Percentiles rank a stretch among this genome's conserved stretches.
phyloP scores from a whole-genome alignment of 2,329 filamentous ascomycete species.

The Xylaria sp. region DNA sequence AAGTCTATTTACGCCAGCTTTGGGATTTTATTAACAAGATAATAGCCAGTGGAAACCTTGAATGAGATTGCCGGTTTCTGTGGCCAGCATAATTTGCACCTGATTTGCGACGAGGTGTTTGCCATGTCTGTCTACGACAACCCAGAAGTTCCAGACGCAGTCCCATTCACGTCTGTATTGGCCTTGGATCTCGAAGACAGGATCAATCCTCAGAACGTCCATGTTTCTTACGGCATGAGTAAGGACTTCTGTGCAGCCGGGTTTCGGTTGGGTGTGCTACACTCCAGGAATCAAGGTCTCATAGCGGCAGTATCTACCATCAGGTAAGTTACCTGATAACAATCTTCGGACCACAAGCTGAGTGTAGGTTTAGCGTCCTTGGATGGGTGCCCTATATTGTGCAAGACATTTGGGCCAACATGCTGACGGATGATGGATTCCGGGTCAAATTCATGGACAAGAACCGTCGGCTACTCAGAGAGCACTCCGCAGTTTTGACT shows the following conservation, averaged over 20 bases:
- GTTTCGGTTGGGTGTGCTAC: background rate
- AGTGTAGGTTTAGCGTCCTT: background rate
- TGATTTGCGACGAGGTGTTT: slow-evolving; percentile 2
- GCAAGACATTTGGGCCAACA: background rate
- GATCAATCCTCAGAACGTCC: background rate
- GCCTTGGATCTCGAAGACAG: background rate
- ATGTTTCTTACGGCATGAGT: slow-evolving; percentile 1
- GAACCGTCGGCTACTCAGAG: background rate
- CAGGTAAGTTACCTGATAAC: background rate
- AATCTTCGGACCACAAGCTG: background rate
- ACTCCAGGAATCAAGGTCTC: slow-evolving; percentile 1
- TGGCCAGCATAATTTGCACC: background rate
- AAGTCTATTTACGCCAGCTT: background rate
- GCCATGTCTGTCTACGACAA: slow-evolving; percentile 3
- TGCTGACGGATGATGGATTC: background rate
- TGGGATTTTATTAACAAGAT: background rate
- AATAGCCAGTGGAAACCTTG: background rate
- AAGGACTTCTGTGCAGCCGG: slow-evolving; percentile 1
- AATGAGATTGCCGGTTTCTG: slow-evolving; percentile 1
- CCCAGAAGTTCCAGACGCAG: background rate
- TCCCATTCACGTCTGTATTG: background rate
- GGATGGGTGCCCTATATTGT: background rate
- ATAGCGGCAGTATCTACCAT: background rate
- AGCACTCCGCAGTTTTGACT: background rate
- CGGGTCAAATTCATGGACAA: background rate